These are phyloP conservation scores for Endocladia muricata DNA, from an alignment of 31 red algal genomes.

Conservation along the genomic window DNA sequence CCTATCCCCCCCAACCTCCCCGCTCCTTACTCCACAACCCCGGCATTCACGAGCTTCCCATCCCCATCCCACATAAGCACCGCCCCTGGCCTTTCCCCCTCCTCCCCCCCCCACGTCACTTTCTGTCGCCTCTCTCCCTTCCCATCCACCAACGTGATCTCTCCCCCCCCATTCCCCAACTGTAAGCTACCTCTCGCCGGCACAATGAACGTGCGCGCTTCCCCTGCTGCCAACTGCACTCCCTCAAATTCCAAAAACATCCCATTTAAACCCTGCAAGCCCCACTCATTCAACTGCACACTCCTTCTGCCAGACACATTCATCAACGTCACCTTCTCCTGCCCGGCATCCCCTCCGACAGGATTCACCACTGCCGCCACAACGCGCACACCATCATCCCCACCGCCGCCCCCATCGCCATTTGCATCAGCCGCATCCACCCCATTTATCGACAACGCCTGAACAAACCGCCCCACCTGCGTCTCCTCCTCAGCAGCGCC, in stretches of 20 bases:
- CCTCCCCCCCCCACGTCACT: not conserved
- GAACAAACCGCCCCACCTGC: too few relatives aligned
- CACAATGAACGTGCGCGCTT: conserved; percentile 4
- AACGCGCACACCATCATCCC: conserved; percentile 3
- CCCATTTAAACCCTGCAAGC: not conserved
- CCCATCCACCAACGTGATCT: not conserved
- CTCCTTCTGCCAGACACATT: conserved; percentile 12
- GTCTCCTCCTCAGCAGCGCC: not conserved
- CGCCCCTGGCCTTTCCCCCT: conserved; percentile 9
- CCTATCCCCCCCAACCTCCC: too few relatives aligned
- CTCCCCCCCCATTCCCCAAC: conserved; percentile 18
- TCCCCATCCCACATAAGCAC: conserved; percentile 26
- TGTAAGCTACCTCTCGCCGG: conserved; percentile 6
- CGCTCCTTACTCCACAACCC: too few relatives aligned
- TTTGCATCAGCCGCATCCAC: too few relatives aligned
- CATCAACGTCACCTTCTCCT: conserved; percentile 30
- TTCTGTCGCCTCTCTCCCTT: not conserved
- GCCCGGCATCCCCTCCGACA: conserved; percentile 8
- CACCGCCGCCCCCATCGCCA: not conserved
- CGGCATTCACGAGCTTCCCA: not conserved
- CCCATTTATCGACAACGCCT: too few relatives aligned
- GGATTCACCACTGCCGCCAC: conserved; percentile 10
- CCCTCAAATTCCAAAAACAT: conserved; percentile 9
- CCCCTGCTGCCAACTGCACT: conserved; percentile 10
- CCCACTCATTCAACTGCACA: conserved; percentile 21